phyloP scores from a whole-genome alignment of 805 yeast genomes.

The Clavispora santaluciae region DNA sequence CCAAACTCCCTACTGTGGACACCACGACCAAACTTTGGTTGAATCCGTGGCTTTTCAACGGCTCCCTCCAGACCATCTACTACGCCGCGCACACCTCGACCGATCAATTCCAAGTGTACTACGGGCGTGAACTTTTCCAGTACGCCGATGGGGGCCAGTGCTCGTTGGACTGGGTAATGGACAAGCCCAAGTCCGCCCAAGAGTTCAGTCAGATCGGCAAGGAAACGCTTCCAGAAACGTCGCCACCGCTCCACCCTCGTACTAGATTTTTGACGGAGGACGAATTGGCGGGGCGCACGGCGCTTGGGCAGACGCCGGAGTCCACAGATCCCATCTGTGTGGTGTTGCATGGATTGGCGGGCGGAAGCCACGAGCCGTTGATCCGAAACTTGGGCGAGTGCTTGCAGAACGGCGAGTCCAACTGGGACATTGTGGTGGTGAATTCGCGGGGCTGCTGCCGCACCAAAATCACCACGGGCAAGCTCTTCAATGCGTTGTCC shows the following conservation, averaged over 20 bases:
- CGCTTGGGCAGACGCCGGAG: constrained; percentile 13
- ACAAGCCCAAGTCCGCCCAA: constrained; percentile 24
- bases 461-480: constrained; percentile 62
- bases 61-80: constrained; percentile 73
- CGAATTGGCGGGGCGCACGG: constrained; percentile 35
- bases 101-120: constrained; percentile 53
- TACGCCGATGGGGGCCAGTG: constrained; percentile 66
- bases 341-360: constrained; percentile 72
- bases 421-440: constrained; percentile 63
- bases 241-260: constrained; percentile 41
- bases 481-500: constrained; percentile 66
- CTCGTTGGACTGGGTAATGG: constrained; percentile 68
- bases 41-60: constrained; percentile 63
- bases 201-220: constrained; percentile 21
- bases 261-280: constrained; percentile 47
- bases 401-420: constrained; percentile 18
- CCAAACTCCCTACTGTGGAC: constrained; percentile 18
- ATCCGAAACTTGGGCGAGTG: constrained; percentile 53
- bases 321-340: constrained; percentile 56
- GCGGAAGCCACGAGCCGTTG: constrained; percentile 80
- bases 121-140: constrained; percentile 63
- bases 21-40: constrained; percentile 41
- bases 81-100: constrained; percentile 53
- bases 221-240: constrained; percentile 31
- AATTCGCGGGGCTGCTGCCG: constrained; percentile 77